These are phyloP conservation scores for Exophiala sp. DNA, from an alignment of 2,329 filamentous ascomycete genomes.

Conservation along the genomic window DNA sequence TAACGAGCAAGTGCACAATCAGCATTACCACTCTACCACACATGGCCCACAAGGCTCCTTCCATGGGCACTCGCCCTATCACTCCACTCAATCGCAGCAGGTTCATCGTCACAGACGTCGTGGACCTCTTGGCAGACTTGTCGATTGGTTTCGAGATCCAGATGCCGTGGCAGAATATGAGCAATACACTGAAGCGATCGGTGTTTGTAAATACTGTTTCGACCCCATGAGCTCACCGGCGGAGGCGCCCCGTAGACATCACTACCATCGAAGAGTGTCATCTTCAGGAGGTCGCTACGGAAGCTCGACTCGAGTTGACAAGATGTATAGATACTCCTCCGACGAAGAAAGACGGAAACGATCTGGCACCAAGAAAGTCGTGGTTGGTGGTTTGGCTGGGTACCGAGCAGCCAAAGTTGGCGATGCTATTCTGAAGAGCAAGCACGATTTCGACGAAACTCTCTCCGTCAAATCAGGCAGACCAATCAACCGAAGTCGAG, in stretches of 20 bases:
- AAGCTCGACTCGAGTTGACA: constrained; percentile 51
- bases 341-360: constrained; percentile 46
- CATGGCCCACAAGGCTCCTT: background rate
- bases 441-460: constrained; percentile 57
- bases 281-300: constrained; percentile 34
- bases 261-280: constrained; percentile 43
- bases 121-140: constrained; percentile 54
- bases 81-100: constrained; percentile 17
- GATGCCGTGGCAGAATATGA: constrained; percentile 65
- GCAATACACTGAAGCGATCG: constrained; percentile 65
- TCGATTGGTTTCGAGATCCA: constrained; percentile 61
- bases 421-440: constrained; percentile 51
- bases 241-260: constrained; percentile 60
- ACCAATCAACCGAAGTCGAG: constrained; percentile 33
- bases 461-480: constrained; percentile 57
- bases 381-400: constrained; percentile 51
- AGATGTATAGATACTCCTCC: constrained; percentile 57
- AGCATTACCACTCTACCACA: constrained; percentile 31
- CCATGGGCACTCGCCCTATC: background rate
- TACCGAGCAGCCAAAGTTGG: constrained; percentile 52
- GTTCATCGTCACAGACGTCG: constrained; percentile 48
- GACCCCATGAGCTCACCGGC: constrained; percentile 55
- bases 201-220: constrained; percentile 64
- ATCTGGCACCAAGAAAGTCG: constrained; percentile 49
- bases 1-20: constrained; percentile 32